Conservation (phyloP, 1,284 basidiomycete species). For the Xerocomus amazonicus region DNA sequence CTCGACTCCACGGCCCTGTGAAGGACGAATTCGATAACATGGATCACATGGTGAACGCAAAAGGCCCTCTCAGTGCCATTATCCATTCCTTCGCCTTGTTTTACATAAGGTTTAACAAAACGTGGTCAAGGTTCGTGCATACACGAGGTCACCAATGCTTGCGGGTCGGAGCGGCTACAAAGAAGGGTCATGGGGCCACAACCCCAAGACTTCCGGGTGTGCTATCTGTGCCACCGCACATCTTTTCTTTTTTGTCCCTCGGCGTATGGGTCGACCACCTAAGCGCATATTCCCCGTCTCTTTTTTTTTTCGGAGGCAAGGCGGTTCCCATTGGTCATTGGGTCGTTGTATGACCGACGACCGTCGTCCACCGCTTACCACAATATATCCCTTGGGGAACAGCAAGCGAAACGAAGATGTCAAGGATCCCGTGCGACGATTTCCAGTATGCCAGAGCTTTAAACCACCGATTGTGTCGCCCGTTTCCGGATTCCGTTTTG, state of each 20-base stretch:
- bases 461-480: neutral
- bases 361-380: neutral
- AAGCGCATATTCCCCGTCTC: constrained; percentile 10
- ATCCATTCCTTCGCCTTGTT: neutral
- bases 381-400: neutral
- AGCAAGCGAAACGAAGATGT: neutral
- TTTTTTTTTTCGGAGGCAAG: neutral
- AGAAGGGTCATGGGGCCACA: neutral
- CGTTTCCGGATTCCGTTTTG: no score
- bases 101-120: constrained; percentile 23
- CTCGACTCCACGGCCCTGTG: neutral
- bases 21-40: neutral
- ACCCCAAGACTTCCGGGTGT: neutral
- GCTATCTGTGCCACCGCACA: neutral
- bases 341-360: neutral
- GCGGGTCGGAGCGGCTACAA: constrained; percentile 3
- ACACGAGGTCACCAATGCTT: constrained; percentile 17
- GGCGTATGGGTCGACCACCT: constrained; percentile 9
- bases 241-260: constrained; percentile 14
- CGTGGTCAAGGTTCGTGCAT: constrained; percentile 15
- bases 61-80: neutral
- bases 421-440: neutral
- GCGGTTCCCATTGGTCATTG: neutral
- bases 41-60: neutral
- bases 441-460: neutral